Evolutionary conservation across 371 early-diverging fungal species (phyloP), one percentile per base, ranked within the genome.

Genomic region (Rhizopus delemar): DNA sequence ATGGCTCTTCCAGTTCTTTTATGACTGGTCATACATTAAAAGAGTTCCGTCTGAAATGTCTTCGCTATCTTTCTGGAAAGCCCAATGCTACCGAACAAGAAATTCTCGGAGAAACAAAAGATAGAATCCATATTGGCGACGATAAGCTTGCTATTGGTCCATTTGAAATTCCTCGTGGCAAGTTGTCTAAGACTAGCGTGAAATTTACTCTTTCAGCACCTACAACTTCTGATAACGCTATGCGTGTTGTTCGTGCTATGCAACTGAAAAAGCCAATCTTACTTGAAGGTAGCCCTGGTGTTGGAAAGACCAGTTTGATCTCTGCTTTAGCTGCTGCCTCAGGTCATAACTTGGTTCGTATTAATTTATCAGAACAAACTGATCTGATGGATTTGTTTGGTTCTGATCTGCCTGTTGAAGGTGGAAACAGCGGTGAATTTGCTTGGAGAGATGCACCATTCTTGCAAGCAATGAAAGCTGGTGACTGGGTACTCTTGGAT

Each of bases 331-430:
- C 97, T 3, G 82, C 83, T 5, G 79, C 90, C 0, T 81, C 95
- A 6, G 93, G 95, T 1, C 90, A 93, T 56, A 81, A 78, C 4
- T 73, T 97, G 15, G 92, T 97, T 41, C 90, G 99, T 62, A 96
- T 99, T 81, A 99, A 99, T 76, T 77, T 99, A 58, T 95, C 95
- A 28, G 99, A 99, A 64, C 98, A 99, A 71, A 99, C 99, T 0
- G 99, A 99, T 72, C 73, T 99, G 64, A 93, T 93, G 87, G 99
- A 99, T 78, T 80, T 99, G 41, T 95, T 99, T 80, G 99, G 99
- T 57, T 90, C 94, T 12, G 98, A 98, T 80, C 75, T 98, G 54
- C 99, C 99, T 2, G 94, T 93, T 0, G 97, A 96, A 70, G 91
- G 89, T 38, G 93, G 93, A 8, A 75, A 75, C 32, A 88, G 86